phyloP scores from a whole-genome alignment of 345 rosid genomes.

The Reutealis trisperma region DNA sequence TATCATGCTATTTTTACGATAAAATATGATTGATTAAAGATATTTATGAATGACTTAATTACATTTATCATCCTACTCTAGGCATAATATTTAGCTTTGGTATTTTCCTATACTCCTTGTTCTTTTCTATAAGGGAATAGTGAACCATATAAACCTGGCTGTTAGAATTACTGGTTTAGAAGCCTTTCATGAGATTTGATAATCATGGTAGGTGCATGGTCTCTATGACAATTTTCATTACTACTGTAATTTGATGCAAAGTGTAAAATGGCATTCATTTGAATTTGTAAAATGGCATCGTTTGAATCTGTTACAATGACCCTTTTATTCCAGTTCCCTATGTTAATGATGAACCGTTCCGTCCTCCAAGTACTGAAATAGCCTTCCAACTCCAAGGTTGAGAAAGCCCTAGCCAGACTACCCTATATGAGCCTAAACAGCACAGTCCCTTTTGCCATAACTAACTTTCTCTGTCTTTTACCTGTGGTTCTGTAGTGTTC shows the following conservation, averaged over 20 bases:
- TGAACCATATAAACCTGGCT: not conserved
- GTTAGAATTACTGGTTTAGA: not conserved
- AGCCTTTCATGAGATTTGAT: not conserved
- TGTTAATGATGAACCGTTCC: not conserved
- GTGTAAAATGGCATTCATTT: no score
- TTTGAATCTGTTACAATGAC: no score
- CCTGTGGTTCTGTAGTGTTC: not conserved
- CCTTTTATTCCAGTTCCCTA: not conserved
- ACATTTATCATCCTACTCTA: not conserved
- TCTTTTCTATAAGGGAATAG: not conserved
- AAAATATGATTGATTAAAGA: not conserved
- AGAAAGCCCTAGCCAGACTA: not conserved
- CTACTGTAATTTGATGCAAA: not conserved
- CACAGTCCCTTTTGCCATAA: not conserved
- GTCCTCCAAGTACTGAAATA: not conserved
- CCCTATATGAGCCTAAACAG: not conserved
- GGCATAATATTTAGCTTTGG: not conserved
- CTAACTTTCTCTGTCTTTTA: not conserved
- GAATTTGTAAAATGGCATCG: not conserved
- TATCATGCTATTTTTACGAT: not conserved
- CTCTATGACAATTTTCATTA: no score
- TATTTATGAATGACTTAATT: no score
- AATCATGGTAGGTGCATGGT: not conserved
- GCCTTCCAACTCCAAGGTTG: not conserved
- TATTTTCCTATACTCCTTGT: no score